These are phyloP conservation scores for Botrytis medusae DNA, from an alignment of 2,329 filamentous ascomycete species.

Conservation along the genomic window DNA sequence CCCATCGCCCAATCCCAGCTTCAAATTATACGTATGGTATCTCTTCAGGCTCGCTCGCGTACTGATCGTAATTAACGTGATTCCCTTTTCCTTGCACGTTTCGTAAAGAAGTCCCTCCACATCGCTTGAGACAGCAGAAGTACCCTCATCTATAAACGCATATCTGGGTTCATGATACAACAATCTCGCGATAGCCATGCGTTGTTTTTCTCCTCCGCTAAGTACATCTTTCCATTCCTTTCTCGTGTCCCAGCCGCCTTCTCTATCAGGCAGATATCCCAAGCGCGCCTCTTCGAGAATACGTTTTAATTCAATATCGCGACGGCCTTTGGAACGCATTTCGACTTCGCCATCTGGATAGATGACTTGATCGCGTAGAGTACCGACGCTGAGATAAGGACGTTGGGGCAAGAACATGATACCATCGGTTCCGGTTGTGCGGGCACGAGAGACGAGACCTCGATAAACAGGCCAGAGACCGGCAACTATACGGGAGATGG, in stretches of 20 bases:
- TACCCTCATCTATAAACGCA: conserved; percentile 93
- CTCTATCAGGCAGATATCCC: conserved; percentile 85
- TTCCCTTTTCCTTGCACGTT: conserved; percentile 86
- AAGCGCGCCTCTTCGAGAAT: conserved; percentile 82
- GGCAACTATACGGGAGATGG: conserved; percentile 82
- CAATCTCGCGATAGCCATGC: conserved; percentile 85
- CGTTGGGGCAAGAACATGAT: conserved; percentile 98
- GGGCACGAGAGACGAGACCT: conserved; percentile 84
- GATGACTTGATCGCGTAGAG: conserved; percentile 93
- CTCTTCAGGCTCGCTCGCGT: conserved; percentile 93
- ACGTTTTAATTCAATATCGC: conserved; percentile 73
- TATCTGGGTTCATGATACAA: conserved; percentile 95
- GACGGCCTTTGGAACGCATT: conserved; percentile 79
- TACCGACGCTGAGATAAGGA: conserved; percentile 88
- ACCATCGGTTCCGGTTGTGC: conserved; percentile 76
- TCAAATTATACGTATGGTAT: conserved; percentile 90
- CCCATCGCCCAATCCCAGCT: conserved; percentile 74
- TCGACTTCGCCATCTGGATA: conserved; percentile 94
- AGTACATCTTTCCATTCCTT: conserved; percentile 99
- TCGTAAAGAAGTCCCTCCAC: conserved; percentile 95
- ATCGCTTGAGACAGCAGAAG: conserved; percentile 88
- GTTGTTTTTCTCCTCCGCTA: conserved; percentile 96
- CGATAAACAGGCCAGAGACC: conserved; percentile 96
- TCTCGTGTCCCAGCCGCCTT: conserved; percentile 93
- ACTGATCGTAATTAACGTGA: conserved; percentile 94